phyloP scores from a whole-genome alignment of 306 rosid species.

The Carpinus fangiana region DNA sequence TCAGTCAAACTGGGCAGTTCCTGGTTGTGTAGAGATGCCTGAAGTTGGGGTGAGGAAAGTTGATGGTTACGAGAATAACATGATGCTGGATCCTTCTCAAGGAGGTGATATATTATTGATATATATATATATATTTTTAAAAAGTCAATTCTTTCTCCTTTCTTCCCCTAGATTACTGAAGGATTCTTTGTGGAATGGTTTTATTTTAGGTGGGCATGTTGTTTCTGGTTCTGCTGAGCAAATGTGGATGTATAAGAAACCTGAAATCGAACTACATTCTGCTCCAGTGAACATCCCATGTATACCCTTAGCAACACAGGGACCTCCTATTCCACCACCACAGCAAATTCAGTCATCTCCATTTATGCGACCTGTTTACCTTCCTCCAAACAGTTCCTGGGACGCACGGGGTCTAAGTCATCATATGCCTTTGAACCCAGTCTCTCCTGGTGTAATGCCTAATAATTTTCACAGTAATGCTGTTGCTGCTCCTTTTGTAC shows the following conservation, averaged over 20 bases:
- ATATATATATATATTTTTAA: background rate
- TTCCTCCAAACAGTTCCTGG: slow-evolving; percentile 83
- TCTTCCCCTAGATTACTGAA: background rate
- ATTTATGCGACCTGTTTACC: slow-evolving; percentile 59
- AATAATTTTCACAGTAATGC: slow-evolving; percentile 58
- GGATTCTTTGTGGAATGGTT: slow-evolving; percentile 27
- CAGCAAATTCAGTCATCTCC: slow-evolving; percentile 72
- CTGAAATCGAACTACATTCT: slow-evolving; percentile 42
- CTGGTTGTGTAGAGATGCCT: slow-evolving; percentile 59
- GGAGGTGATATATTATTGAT: slow-evolving; percentile 52
- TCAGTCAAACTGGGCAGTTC: slow-evolving; percentile 67
- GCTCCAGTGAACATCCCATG: slow-evolving; percentile 58
- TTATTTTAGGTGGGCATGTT: slow-evolving; percentile 30
- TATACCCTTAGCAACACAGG: slow-evolving; percentile 49
- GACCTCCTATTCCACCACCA: slow-evolving; percentile 70
- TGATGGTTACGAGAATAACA: slow-evolving; percentile 57
- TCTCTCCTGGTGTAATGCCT: slow-evolving; percentile 49
- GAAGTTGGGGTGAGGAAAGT: slow-evolving; percentile 62
- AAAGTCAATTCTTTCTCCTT: background rate
- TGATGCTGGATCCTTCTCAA: slow-evolving; percentile 61
- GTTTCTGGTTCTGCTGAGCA: slow-evolving; percentile 32
- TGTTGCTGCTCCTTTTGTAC: slow-evolving; percentile 66
- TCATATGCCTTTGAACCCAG: slow-evolving; percentile 60
- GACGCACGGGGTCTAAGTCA: slow-evolving; percentile 65
- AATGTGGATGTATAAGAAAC: slow-evolving; percentile 39